Evolutionary conservation across 441 rosid species (phyloP).

Genomic region (Euphorbia corollata): DNA sequence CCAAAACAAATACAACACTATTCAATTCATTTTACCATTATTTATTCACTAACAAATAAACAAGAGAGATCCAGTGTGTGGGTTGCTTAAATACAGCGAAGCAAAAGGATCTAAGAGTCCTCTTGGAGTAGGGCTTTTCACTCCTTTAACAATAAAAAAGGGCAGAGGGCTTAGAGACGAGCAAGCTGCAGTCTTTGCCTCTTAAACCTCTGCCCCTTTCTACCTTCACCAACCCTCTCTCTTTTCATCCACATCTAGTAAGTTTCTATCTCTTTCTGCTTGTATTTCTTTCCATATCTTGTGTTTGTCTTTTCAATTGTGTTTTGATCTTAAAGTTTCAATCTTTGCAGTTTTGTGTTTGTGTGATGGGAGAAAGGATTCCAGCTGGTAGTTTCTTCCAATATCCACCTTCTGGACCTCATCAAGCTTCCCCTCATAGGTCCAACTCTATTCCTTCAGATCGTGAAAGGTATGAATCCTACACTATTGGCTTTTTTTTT

Average conservation of each 20-base stretch:
- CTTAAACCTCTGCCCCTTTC: conserved; percentile 22
- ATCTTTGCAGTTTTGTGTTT: conserved; percentile 13
- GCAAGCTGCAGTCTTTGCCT: conserved; percentile 21
- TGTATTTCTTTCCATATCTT: background rate
- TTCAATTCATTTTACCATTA: background rate
- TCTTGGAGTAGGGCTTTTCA: conserved; percentile 54
- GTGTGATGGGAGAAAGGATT: conserved; percentile 83
- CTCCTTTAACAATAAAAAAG: background rate
- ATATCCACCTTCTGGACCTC: conserved; percentile 69
- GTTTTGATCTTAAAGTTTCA: conserved; percentile 7
- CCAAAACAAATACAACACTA: background rate
- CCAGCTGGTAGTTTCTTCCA: conserved; percentile 81
- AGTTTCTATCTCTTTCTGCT: conserved; percentile 2
- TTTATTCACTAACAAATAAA: conserved; percentile 10
- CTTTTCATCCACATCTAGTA: conserved; percentile 22
- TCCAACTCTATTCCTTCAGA: conserved; percentile 60
- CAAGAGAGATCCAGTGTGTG: conserved; percentile 20
- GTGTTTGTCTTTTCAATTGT: conserved; percentile 16
- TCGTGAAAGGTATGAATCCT: conserved; percentile 60
- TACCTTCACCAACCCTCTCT: conserved; percentile 17
- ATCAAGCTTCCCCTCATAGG: conserved; percentile 84
- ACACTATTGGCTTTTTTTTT: background rate
- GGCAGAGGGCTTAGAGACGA: conserved; percentile 15
- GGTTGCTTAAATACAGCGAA: conserved; percentile 26
- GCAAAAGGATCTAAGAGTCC: conserved; percentile 30